Evolutionary conservation across 805 yeast genomes (phyloP).

Genomic region (Isabelozyma gotoi): DNA sequence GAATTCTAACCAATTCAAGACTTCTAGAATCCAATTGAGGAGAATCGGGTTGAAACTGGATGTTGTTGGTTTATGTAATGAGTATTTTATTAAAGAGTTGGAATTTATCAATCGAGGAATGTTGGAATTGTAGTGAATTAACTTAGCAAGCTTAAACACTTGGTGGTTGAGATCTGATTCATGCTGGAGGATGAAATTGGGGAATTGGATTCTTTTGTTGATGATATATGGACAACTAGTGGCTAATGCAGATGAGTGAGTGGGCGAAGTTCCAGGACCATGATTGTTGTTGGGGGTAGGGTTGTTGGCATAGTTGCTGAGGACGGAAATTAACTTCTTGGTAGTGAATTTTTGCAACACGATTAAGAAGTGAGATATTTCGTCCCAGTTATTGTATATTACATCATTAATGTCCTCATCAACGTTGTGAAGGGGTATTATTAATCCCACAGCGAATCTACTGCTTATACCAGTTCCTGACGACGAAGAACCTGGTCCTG

Average conservation of each 20-base stretch:
- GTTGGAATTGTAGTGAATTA: conserved; percentile 39
- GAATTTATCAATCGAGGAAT: conserved; percentile 47
- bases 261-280: background rate
- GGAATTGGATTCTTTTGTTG: conserved; percentile 38
- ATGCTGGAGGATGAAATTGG: conserved; percentile 36
- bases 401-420: conserved; percentile 34
- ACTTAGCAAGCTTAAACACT: conserved; percentile 34
- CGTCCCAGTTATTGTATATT: conserved; percentile 50
- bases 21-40: conserved; percentile 52
- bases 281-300: conserved; percentile 4
- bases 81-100: conserved; percentile 35
- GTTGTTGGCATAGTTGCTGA: conserved; percentile 15
- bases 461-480: conserved; percentile 23
- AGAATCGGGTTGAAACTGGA: conserved; percentile 33
- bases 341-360: conserved; percentile 39
- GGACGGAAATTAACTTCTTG: conserved; percentile 31
- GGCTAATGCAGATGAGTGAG: background rate
- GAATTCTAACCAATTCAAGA: conserved; percentile 54
- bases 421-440: conserved; percentile 44
- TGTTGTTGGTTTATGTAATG: conserved; percentile 6
- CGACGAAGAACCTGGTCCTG: background rate
- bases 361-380: conserved; percentile 39
- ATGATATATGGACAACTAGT: conserved; percentile 19
- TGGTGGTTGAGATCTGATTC: conserved; percentile 44
- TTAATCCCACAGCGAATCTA: conserved; percentile 48